Conservation (phyloP, 1,284 basidiomycete genomes). For the Ceratobasidium sp. region DNA sequence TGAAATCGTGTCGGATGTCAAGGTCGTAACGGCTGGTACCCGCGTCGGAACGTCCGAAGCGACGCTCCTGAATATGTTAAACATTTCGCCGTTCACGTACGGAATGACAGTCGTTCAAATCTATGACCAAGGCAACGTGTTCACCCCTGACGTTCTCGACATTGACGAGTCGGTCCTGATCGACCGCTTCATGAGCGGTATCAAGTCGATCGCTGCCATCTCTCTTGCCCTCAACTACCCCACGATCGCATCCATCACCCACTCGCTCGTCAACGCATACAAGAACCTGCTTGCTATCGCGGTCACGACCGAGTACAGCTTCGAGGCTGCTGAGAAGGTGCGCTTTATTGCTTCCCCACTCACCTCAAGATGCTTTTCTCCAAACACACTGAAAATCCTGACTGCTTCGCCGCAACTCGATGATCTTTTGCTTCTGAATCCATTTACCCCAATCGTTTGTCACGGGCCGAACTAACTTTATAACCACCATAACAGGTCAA, state of each 20-base stretch:
- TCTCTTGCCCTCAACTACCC: slow-evolving; percentile 97
- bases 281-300: slow-evolving; percentile 96
- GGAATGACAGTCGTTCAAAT: slow-evolving; percentile 97
- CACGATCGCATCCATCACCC: slow-evolving; percentile 90
- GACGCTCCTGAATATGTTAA: slow-evolving; percentile 98
- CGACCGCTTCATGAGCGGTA: slow-evolving; percentile 88
- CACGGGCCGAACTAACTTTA: background rate
- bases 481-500: slow-evolving; percentile 70
- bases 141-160: slow-evolving; percentile 92
- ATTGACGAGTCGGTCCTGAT: slow-evolving; percentile 91
- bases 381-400: slow-evolving; percentile 81
- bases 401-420: slow-evolving; percentile 58
- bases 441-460: slow-evolving; percentile 12
- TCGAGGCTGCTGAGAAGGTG: slow-evolving; percentile 93
- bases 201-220: slow-evolving; percentile 96
- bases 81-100: slow-evolving; percentile 98
- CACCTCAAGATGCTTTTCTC: slow-evolving; percentile 53
- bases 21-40: slow-evolving; percentile 90
- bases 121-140: slow-evolving; percentile 90
- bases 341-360: slow-evolving; percentile 45
- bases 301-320: slow-evolving; percentile 92
- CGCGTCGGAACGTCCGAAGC: slow-evolving; percentile 98
- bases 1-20: slow-evolving; percentile 97
- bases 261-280: slow-evolving; percentile 98
- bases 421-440: slow-evolving; percentile 48